These are phyloP conservation scores for Crithidia thermophila DNA, from an alignment of 208 protist genomes.

Conservation along the genomic window DNA sequence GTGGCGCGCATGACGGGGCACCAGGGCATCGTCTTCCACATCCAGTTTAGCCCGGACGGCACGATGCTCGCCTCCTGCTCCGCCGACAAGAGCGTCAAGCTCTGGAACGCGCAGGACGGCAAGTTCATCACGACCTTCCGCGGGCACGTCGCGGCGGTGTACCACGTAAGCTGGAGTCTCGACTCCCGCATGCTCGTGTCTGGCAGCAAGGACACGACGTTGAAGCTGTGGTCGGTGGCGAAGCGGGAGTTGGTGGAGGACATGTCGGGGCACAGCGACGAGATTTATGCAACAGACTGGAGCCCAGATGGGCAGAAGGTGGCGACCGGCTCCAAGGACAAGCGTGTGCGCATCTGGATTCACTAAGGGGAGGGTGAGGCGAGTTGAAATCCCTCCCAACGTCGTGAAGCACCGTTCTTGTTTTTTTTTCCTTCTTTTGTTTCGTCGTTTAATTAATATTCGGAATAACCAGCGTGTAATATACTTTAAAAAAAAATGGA, in stretches of 20 bases:
- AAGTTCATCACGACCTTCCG: conserved; percentile 95
- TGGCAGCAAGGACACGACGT: conserved; percentile 96
- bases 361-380: conserved; percentile 57
- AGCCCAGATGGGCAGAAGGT: conserved; percentile 96
- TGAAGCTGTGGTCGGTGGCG: conserved; percentile 96
- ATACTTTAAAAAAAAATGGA: no score
- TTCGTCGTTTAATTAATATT: not conserved
- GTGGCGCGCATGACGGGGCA: conserved; percentile 94
- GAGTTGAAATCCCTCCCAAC: no score
- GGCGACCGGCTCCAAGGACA: conserved; percentile 97
- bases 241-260: conserved; percentile 94
- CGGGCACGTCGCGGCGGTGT: conserved; percentile 97
- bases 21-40: conserved; percentile 94
- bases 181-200: conserved; percentile 96
- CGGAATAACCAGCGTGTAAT: no score
- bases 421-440: conserved; percentile 1
- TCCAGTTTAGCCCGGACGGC: conserved; percentile 98
- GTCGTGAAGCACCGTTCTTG: conserved; percentile 1
- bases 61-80: conserved; percentile 96
- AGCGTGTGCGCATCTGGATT: conserved; percentile 90
- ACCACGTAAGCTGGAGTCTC: conserved; percentile 97
- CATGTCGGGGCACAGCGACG: conserved; percentile 98
- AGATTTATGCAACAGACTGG: conserved; percentile 98
- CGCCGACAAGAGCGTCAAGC: conserved; percentile 98
- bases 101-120: conserved; percentile 95